Evolutionary conservation across 2,329 filamentous ascomycete species (phyloP).

Genomic region (Diaporthe vexans): DNA sequence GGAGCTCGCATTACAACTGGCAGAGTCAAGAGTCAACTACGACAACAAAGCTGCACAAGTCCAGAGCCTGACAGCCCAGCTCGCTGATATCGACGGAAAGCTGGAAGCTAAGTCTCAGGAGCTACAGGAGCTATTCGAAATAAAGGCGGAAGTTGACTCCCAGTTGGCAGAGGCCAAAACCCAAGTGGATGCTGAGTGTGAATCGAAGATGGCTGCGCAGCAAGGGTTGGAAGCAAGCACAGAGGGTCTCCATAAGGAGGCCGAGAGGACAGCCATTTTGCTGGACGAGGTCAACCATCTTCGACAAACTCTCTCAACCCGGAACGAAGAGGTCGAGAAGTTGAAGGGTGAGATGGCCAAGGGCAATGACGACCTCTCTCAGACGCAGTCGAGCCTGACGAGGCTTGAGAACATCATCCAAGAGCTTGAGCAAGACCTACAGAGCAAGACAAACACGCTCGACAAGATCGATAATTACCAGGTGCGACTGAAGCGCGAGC

Average conservation of each 20-base stretch:
- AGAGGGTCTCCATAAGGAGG: conserved; percentile 45
- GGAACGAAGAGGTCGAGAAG: conserved; percentile 44
- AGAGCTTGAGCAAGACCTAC: conserved; percentile 45
- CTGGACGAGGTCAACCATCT: conserved; percentile 44
- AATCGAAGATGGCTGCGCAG: not conserved
- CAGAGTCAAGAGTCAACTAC: conserved; percentile 24
- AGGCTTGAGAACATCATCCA: conserved; percentile 45
- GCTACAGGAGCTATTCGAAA: conserved; percentile 5
- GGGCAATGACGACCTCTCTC: conserved; percentile 40
- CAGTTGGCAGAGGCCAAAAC: conserved; percentile 11
- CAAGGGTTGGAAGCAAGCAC: conserved; percentile 43
- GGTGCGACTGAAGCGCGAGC: conserved; percentile 47
- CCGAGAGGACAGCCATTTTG: conserved; percentile 45
- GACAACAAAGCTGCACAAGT: conserved; percentile 3
- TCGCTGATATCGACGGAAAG: conserved; percentile 12
- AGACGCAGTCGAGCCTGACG: conserved; percentile 36
- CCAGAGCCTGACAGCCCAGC: not conserved
- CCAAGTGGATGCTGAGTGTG: not conserved
- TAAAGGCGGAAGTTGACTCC: conserved; percentile 12
- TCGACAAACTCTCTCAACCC: conserved; percentile 41
- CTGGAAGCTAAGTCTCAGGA: conserved; percentile 9
- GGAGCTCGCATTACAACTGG: not conserved
- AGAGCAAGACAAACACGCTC: conserved; percentile 45
- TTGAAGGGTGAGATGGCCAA: conserved; percentile 23
- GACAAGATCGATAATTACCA: conserved; percentile 49